These are phyloP conservation scores for Sanghuangporus weigelae DNA, from an alignment of 1,284 basidiomycete species.

Conservation along the genomic window DNA sequence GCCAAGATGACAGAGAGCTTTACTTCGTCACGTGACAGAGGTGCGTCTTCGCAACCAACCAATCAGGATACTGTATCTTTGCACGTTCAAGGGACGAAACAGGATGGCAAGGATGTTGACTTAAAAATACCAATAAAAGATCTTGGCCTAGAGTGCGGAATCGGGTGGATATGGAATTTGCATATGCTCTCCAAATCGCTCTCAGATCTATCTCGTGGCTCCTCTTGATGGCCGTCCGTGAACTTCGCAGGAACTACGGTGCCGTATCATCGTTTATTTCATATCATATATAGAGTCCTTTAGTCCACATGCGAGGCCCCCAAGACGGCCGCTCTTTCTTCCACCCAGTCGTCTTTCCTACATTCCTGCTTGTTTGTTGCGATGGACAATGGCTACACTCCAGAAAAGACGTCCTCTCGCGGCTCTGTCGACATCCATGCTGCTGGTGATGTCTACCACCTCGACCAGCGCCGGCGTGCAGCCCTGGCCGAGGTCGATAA, in stretches of 20 bases:
- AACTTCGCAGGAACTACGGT: too few species aligned
- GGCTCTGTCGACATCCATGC: slow-evolving; percentile 7
- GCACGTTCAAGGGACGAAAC: slow-evolving; percentile 2
- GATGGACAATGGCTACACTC: slow-evolving; percentile 15
- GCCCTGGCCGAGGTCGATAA: slow-evolving; percentile 54
- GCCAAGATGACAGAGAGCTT: neutral
- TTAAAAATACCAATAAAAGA: too few species aligned
- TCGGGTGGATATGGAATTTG: too few species aligned
- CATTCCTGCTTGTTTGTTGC: neutral
- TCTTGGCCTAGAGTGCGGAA: too few species aligned
- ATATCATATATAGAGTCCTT: neutral
- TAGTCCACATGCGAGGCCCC: neutral
- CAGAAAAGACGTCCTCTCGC: slow-evolving; percentile 15
- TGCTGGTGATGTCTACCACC: slow-evolving; percentile 13
- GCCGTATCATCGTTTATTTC: neutral
- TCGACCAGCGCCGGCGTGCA: slow-evolving; percentile 34
- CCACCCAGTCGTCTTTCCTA: neutral
- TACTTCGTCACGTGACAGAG: neutral
- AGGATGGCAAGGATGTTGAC: neutral
- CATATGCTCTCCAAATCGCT: too few species aligned
- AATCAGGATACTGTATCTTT: neutral
- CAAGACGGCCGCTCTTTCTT: neutral
- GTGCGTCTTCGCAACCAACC: neutral
- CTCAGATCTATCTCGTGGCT: too few species aligned
- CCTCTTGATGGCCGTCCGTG: too few species aligned